Percentiles rank a stretch among this genome's conserved stretches.
phyloP scores from a whole-genome alignment of 2,329 filamentous ascomycete genomes.

The Diaporthe ampelina region DNA sequence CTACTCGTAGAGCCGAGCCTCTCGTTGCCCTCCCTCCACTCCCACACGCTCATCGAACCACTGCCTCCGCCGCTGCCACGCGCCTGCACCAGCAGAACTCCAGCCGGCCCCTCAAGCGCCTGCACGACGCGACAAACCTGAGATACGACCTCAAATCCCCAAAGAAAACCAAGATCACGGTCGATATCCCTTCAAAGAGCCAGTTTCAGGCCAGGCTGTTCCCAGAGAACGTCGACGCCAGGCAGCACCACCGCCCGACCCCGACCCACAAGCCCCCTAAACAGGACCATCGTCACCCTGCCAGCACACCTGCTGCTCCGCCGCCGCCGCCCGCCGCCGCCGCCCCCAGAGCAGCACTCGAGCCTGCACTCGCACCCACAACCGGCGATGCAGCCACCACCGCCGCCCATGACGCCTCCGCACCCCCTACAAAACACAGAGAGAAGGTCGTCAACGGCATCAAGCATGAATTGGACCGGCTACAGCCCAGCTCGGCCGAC shows the following conservation, averaged over 20 bases:
- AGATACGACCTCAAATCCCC: constrained; percentile 40
- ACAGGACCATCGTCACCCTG: constrained; percentile 44
- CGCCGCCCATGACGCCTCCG: constrained; percentile 43
- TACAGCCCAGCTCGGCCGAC: constrained; percentile 64
- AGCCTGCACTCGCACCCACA: constrained; percentile 45
- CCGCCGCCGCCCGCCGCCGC: constrained; percentile 36
- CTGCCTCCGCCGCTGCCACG: constrained; percentile 37
- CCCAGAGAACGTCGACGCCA: constrained; percentile 39
- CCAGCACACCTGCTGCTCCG: constrained; percentile 35
- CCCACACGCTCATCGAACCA: constrained; percentile 35
- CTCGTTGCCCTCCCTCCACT: constrained; percentile 40
- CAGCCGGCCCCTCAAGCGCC: constrained; percentile 41
- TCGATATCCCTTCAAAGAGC: constrained; percentile 42
- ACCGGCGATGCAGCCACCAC: constrained; percentile 42
- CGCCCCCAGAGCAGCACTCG: constrained; percentile 35
- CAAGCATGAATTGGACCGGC: constrained; percentile 70
- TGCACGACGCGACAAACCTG: constrained; percentile 42
- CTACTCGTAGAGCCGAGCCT: constrained; percentile 43
- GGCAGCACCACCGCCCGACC: constrained; percentile 45
- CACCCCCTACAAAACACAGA: constrained; percentile 63
- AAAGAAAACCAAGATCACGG: constrained; percentile 42
- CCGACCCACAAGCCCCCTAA: constrained; percentile 46
- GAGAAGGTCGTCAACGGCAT: constrained; percentile 73
- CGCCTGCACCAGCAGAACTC: constrained; percentile 42
- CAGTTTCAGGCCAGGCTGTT: constrained; percentile 41